These are phyloP conservation scores for Maudiozyma bulderi DNA, from an alignment of 805 yeast species.

Conservation along the genomic window DNA sequence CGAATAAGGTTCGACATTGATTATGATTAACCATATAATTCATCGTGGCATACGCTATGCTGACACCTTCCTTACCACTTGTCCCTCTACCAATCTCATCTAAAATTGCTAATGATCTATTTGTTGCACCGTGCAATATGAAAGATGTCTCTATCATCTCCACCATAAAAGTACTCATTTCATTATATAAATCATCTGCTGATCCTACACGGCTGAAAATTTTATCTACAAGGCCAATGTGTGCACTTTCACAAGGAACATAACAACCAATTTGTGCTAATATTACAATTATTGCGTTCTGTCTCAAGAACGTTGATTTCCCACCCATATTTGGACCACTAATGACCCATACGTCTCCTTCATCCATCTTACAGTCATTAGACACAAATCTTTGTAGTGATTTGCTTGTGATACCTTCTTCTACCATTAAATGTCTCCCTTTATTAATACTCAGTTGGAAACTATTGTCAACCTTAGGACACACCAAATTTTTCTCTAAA, in stretches of 20 bases:
- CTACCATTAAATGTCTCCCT: constrained; percentile 86
- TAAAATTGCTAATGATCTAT: constrained; percentile 60
- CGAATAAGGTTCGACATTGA: constrained; percentile 70
- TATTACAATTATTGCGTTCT: constrained; percentile 58
- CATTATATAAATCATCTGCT: constrained; percentile 67
- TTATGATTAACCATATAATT: constrained; percentile 43
- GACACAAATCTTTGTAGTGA: constrained; percentile 30
- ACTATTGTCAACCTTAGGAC: constrained; percentile 53
- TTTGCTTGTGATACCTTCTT: constrained; percentile 47
- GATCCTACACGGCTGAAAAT: constrained; percentile 78
- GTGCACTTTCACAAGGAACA: constrained; percentile 58
- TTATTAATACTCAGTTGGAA: constrained; percentile 39
- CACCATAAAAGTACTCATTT: constrained; percentile 85
- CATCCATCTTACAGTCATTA: constrained; percentile 25
- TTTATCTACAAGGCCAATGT: constrained; percentile 64
- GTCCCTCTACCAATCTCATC: constrained; percentile 93
- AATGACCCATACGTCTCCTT: constrained; percentile 43
- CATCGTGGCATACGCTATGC: constrained; percentile 74
- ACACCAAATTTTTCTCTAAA: constrained; percentile 49
- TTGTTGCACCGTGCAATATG: constrained; percentile 57
- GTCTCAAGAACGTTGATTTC: constrained; percentile 65
- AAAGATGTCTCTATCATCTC: constrained; percentile 80
- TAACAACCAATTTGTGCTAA: constrained; percentile 68
- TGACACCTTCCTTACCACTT: constrained; percentile 72
- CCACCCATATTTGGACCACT: constrained; percentile 93